These are phyloP conservation scores for Cicer arietinum DNA, from an alignment of 306 rosid genomes.

Conservation along the genomic window DNA sequence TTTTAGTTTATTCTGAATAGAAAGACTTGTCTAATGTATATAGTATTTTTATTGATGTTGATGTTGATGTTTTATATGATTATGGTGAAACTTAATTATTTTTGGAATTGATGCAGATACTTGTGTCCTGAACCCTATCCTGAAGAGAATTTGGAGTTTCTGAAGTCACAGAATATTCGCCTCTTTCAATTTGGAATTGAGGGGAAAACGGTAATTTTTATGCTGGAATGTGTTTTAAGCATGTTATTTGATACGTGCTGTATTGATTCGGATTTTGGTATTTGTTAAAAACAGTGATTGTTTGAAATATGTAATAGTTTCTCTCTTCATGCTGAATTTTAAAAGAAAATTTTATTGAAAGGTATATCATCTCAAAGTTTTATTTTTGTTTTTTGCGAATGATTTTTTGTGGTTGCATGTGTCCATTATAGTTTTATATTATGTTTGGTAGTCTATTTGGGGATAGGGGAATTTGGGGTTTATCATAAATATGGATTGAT, in stretches of 20 bases:
- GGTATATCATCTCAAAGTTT: neutral
- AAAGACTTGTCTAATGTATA: neutral
- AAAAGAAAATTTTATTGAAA: neutral
- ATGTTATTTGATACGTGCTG: neutral
- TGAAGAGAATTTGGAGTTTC: conserved; percentile 80
- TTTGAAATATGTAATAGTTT: neutral
- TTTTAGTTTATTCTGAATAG: neutral
- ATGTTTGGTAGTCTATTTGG: neutral
- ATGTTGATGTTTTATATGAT: neutral
- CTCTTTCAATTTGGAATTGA: conserved; percentile 91
- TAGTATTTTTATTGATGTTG: neutral
- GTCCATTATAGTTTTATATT: neutral
- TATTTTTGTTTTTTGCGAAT: neutral
- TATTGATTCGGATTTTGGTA: neutral
- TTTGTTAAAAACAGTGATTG: neutral
- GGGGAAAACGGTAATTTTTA: conserved; percentile 77
- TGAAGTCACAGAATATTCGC: conserved; percentile 64
- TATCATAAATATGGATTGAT: conserved; percentile 12
- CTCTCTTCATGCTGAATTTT: conserved; percentile 20
- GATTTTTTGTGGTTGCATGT: neutral
- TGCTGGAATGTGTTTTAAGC: neutral
- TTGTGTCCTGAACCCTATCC: conserved; percentile 93
- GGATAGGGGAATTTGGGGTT: neutral
- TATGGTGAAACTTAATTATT: neutral
- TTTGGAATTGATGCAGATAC: conserved; percentile 63